Evolutionary conservation across 2,329 filamentous ascomycete genomes (phyloP).

Genomic region (Hirsutella rhossiliensis): DNA sequence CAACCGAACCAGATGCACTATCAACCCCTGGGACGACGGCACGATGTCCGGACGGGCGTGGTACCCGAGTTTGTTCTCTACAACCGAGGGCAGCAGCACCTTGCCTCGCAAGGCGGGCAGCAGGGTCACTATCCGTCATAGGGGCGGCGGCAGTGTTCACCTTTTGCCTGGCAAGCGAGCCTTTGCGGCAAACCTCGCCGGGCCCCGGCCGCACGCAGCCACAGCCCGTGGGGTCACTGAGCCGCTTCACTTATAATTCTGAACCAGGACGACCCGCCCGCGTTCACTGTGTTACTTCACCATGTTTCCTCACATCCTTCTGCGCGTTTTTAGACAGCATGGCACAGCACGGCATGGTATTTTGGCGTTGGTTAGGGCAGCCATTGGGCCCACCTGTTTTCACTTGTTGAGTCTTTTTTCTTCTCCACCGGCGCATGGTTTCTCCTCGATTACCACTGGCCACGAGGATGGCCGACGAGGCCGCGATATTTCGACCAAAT

Average conservation of each 20-base stretch:
- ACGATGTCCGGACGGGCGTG: constrained; percentile 56
- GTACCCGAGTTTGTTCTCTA: constrained; percentile 48
- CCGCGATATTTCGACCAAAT: too few species aligned
- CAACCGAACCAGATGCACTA: constrained; percentile 71
- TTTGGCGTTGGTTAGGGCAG: constrained; percentile 16
- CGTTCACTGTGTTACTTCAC: constrained; percentile 8
- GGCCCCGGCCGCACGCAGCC: too few species aligned
- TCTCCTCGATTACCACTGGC: not conserved
- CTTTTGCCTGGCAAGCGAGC: constrained; percentile 2
- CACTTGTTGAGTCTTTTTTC: not conserved
- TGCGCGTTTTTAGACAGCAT: constrained; percentile 9
- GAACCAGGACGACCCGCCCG: not conserved
- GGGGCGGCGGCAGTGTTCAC: constrained; percentile 12
- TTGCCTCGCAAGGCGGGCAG: constrained; percentile 12
- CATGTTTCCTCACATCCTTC: constrained; percentile 1
- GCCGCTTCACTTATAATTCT: not conserved
- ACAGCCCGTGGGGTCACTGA: not conserved
- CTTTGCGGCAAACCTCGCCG: not conserved
- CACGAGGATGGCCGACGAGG: too few species aligned
- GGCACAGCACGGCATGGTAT: constrained; percentile 18
- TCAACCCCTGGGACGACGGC: constrained; percentile 59
- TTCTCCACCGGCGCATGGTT: not conserved
- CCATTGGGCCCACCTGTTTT: constrained; percentile 1
- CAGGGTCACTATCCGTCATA: constrained; percentile 24
- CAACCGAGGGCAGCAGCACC: constrained; percentile 18